These are phyloP conservation scores for Ananas comosus DNA, from an alignment of 176 grass and related monocot species.

Conservation along the genomic window DNA sequence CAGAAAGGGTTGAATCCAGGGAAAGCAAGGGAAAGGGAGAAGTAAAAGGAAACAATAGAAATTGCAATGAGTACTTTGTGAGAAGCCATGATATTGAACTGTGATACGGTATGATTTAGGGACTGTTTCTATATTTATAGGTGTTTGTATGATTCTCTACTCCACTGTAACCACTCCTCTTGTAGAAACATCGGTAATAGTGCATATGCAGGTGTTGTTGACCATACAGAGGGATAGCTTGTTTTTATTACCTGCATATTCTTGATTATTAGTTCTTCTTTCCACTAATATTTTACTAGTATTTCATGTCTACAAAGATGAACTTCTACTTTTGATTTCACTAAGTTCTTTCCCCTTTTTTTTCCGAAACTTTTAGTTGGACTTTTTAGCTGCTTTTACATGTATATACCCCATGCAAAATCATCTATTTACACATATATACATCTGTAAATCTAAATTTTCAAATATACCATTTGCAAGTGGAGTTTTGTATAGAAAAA, in stretches of 20 bases:
- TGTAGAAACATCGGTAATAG: not conserved
- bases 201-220: not conserved
- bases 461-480: not conserved
- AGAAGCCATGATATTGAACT: constrained; percentile 38
- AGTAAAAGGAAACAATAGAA: constrained; percentile 23
- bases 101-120: constrained; percentile 4
- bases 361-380: not conserved
- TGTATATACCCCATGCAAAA: not conserved
- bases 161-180: constrained; percentile 33
- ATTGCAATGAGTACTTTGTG: constrained; percentile 36
- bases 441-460: no score
- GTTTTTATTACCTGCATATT: not conserved
- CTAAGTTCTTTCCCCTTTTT: no score
- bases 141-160: constrained; percentile 11
- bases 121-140: constrained; percentile 26
- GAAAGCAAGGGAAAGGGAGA: constrained; percentile 36
- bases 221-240: not conserved
- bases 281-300: no score
- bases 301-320: no score
- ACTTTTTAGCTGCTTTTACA: not conserved
- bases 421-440: not conserved
- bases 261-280: no score
- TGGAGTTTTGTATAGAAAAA: not conserved
- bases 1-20: constrained; percentile 24
- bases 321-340: no score